Conservation (phyloP, 2,329 filamentous ascomycete species). For the Calonectria leucothoes region DNA sequence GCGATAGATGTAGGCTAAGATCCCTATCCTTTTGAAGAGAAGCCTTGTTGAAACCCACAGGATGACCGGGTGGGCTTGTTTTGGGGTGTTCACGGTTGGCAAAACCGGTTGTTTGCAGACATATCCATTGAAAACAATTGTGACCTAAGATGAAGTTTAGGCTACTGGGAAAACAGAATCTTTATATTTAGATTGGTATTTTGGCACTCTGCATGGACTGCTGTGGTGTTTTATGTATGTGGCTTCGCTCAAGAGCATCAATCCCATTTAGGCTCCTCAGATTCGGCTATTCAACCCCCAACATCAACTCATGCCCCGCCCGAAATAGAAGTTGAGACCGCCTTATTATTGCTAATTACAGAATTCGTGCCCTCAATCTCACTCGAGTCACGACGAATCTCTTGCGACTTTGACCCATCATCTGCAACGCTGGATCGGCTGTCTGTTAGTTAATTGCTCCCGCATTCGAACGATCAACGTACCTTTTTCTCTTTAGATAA, state of each 20-base stretch:
- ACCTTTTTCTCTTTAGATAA: not conserved
- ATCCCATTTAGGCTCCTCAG: not conserved
- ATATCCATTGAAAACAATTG: not conserved
- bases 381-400: not conserved
- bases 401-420: not conserved
- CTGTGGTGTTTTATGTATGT: not conserved
- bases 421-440: not conserved
- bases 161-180: accelerated
- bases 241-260: not conserved
- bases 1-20: not conserved
- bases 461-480: not conserved
- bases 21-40: not conserved
- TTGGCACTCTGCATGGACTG: not conserved
- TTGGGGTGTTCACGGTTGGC: not conserved
- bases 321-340: not conserved
- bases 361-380: not conserved
- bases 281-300: not conserved
- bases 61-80: not conserved
- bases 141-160: not conserved
- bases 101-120: not conserved
- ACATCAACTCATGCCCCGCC: not conserved
- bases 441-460: not conserved
- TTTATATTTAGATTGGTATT: not conserved
- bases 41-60: not conserved
- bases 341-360: not conserved